Base-by-base conservation (phyloP, 1,284 basidiomycete genomes). In the Porogramme epimiltina region DNA sequence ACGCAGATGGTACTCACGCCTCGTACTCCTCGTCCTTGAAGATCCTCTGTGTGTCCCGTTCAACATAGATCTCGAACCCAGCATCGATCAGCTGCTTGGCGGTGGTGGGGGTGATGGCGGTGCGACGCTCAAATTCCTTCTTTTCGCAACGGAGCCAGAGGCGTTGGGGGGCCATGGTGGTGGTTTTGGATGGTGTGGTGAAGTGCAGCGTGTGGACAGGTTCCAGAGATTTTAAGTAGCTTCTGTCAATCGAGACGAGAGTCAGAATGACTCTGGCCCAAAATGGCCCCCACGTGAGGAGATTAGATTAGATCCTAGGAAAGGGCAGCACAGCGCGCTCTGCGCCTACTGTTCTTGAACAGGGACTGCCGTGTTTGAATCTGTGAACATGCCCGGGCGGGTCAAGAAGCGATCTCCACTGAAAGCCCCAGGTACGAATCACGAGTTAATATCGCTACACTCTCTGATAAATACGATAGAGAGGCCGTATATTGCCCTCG, bases 91-190 rank as follows among this genome's bases (percentile, higher is more conserved):
- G 84, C 61, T 81, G 82, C 75, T 92, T 95, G 62, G 95, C 87
- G 1, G 94, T 97, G 20, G 91, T 89, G 2, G 96, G 96, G 15
- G 95, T 97, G 61, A 99, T 79, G 15, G 96, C 96, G 36, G 95
- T 88, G 53, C 96, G 91, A 58, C 89, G 87, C 74, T 99, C 97
- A 62, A 95, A 94, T 60, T 86, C 83, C 73, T 97, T 98, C 70
- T 88, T 96, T 78, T 98, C 95, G 75, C 93, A 95, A 62, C 95
- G 88, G 40, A 98, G 82, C 93, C 93, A 96, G 63, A 96, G 77
- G 15, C 73, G 53, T 70, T 78, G 67, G 19, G 56, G 45, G 37
- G 68, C 58, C 71, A 72, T 74, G 23, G 22, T 24, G 42, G 38
- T 19, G 54, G 56, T n/a, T n/a, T 39, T 45, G n/a, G 47, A 54